phyloP scores from a whole-genome alignment of 768 basidiomycete species.

The Tephrocybe rancida region DNA sequence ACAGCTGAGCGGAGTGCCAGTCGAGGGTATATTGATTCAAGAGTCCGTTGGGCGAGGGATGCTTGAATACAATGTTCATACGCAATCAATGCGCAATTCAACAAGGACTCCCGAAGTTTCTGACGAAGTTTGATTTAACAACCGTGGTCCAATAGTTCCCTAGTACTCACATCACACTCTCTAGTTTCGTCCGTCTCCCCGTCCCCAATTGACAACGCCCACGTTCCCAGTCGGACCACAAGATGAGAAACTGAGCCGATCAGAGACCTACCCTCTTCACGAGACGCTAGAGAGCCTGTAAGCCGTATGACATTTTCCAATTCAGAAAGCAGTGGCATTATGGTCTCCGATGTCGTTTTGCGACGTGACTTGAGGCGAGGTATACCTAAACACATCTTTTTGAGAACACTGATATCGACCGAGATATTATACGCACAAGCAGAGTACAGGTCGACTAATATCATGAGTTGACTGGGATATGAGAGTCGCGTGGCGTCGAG shows the following conservation, averaged over 20 bases:
- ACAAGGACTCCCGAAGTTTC: constrained; percentile 27
- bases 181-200: constrained; percentile 23
- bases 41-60: constrained; percentile 47
- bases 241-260: constrained; percentile 31
- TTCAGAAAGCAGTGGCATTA: constrained; percentile 42
- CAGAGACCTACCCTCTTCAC: constrained; percentile 33
- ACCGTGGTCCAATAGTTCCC: background rate
- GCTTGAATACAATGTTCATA: constrained; percentile 42
- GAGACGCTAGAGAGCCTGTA: constrained; percentile 23
- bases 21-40: constrained; percentile 47
- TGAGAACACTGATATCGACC: background rate
- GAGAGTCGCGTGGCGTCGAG: constrained; percentile 22
- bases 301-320: constrained; percentile 32
- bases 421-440: constrained; percentile 31
- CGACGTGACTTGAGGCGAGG: constrained; percentile 45
- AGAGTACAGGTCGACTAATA: constrained; percentile 39
- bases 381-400: constrained; percentile 34
- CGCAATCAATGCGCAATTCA: constrained; percentile 36
- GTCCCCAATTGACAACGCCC: constrained; percentile 27
- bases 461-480: constrained; percentile 32
- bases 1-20: constrained; percentile 36
- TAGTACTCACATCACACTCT: constrained; percentile 29
- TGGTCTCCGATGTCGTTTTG: constrained; percentile 42
- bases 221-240: constrained; percentile 24
- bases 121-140: constrained; percentile 11